Evolutionary conservation across 306 rosid genomes (phyloP), one percentile per base, ranked within the genome.

Genomic region (Mimosa bimucronata): DNA sequence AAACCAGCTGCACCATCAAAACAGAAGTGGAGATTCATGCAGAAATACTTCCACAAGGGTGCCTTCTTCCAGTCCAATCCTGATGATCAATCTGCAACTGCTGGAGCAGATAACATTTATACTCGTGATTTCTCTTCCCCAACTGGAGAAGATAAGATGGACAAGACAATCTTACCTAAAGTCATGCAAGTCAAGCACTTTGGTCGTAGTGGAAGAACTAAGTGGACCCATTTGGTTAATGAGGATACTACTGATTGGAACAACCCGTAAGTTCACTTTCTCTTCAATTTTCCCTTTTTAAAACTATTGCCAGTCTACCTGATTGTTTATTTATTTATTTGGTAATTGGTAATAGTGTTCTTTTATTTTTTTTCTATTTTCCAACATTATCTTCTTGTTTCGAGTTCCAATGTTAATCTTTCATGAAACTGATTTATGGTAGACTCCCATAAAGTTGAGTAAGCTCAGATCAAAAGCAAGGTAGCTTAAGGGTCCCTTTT

Each of bases 131-230:
- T 89, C 91, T 92, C 98, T 80, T 85, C 98, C 48, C 98, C 97
- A 44, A 95, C 98, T 29, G 98, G 98, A 67, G 98, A 95, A 86
- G 98, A 95, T 85, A 95, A 88, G 86, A 90, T 95, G 98, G 94
- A 95, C 86, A 95, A 95, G 88, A 91, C 98, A 64, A 91, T 91
- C 72, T 82, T 95, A 79, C 98, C 98, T 10, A 95, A 91, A 88
- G 97, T 95, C 77, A 92, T 92, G 98, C 98, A 95, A 86, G 98
- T 95, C 83, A 95, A 92, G 88, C 98, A 95, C 89, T 95, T 95
- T 83, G 98, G 98, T 77, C 95, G 97, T 6, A 95, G 98, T 87
- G 98, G 98, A 80, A 89, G 98, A 89, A 90, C 97, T 26, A 95
- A 95, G 80, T 95, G 98, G 98, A 90, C 98, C 3, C 98, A 95